phyloP scores from a whole-genome alignment of 192 early-diverging fungal species.

The Mortierella hygrophila region DNA sequence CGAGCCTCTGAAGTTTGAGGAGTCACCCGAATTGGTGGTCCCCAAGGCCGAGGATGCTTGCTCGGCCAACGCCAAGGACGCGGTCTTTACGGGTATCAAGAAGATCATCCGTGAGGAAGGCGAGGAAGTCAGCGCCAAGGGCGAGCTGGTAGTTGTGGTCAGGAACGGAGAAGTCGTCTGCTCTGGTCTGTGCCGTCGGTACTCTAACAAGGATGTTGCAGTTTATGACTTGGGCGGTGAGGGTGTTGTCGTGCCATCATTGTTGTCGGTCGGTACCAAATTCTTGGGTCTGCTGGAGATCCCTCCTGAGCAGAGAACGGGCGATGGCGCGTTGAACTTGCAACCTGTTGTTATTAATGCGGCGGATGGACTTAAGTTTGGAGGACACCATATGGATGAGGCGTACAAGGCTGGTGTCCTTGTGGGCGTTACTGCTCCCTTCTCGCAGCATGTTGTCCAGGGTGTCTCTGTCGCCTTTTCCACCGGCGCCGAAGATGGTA shows the following conservation, averaged over 20 bases:
- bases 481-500: conserved; percentile 68
- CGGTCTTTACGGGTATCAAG: conserved; percentile 21
- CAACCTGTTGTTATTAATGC: conserved; percentile 58
- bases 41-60: conserved; percentile 18
- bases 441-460: conserved; percentile 62
- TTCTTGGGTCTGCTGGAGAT: conserved; percentile 79
- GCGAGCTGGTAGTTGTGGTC: conserved; percentile 48
- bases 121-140: conserved; percentile 12
- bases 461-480: conserved; percentile 79
- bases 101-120: conserved; percentile 14
- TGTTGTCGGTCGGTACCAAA: conserved; percentile 14
- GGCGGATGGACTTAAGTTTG: conserved; percentile 76
- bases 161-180: conserved; percentile 63
- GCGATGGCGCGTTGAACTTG: conserved; percentile 66
- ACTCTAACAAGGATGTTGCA: conserved; percentile 4
- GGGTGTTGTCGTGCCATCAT: conserved; percentile 26
- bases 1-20: conserved; percentile 15
- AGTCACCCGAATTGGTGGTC: neutral
- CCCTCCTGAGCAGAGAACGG: conserved; percentile 62
- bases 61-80: neutral
- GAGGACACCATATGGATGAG: conserved; percentile 63
- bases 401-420: conserved; percentile 74
- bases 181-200: conserved; percentile 44
- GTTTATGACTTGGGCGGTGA: conserved; percentile 20
- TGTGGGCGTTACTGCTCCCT: conserved; percentile 67